Evolutionary conservation across 1,139 yeast genomes (phyloP), one percentile per base, ranked within the genome.

Genomic region (Kazachstania sp.): DNA sequence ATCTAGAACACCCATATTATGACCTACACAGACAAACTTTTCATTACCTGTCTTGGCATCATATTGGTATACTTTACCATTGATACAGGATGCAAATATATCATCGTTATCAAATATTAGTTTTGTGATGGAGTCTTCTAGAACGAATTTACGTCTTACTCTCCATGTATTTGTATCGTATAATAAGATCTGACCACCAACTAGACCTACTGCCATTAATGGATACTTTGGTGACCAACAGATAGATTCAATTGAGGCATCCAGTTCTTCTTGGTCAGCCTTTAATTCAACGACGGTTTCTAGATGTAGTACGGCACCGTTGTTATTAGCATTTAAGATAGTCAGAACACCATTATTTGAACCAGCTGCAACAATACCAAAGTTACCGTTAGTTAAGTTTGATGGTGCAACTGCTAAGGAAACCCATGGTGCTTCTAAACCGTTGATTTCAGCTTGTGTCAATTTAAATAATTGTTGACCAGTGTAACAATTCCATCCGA

Each of bases 1-100:
- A 59, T 88, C 97, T 51, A 92, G 74, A 13, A 92, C 81, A 49
- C 97, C 97, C 84, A 86, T 86, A 65, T 84, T 86, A 66, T 92
- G 98, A 20, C 98, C 99, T 41, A 79, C 79, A 54, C 95, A 95
- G 35, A 74, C 83, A 70, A 83, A 85, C 46, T 83, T 65, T 55
- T 78, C 81, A 48, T 92, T 87, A 48, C 95, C 95, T 3, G 88
- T 83, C 70, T 96, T 80, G 9, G 85, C 81, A 66, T 94, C 97
- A 85, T 90, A 88, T 65, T 83, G 81, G 67, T 83, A 83, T 37
- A 92, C 77, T 56, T 78, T 78, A 46, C 97, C 97, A 61, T 88
- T 85, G 81, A 87, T 86, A 48, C 86, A 78, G 3, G 88, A 74
- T 1, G 85, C 94, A 38, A 85, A 69, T 47, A 92, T 70, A 45